Evolutionary conservation across 495 filamentous ascomycete species (phyloP), one percentile per base, ranked within the genome.

Genomic region (Aspergillus homomorphus): DNA sequence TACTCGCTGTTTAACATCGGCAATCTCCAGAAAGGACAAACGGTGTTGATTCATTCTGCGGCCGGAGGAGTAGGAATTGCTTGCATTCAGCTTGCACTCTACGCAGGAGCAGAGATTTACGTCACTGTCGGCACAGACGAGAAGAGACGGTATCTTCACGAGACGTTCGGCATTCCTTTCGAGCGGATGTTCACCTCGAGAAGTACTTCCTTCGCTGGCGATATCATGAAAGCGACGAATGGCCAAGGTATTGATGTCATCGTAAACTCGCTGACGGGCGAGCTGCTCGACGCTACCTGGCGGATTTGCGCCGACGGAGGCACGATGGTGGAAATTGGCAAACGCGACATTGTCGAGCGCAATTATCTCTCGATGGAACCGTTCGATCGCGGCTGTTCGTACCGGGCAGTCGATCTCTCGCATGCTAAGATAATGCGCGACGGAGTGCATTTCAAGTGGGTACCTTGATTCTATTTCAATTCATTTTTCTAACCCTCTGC

Each of bases 41-140:
- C 67, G 0, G 62, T 81, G 4, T 68, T 82, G 0, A 77, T 82
- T 38, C 77, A 78, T 50, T 63, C 73, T 15, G 77, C 69, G 0
- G 64, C 75, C 4, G 77, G 80, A 7, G 78, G 69, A 4, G 68
- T 76, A 12, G 79, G 79, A 4, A 67, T 77, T 53, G 73, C 73
- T 20, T 66, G 69, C 3, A 72, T 80, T 20, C 64, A 71, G 43
- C 41, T 79, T 20, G 68, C 71, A 4, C 63, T 63, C 28, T 51
- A 62, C 41, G 52, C 71, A 18, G 70, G 69, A 15, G 74, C 71
- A 1, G 56, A 67, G 21, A 69, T 77, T 9, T 77, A 64, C 58
- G 59, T 66, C 1, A 72, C 68, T 10, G 69, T 86, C 1, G 77
- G 85, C 0, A 73, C 59, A 0, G 53, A 70, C 0, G 69, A 74